Percentiles rank a stretch among this genome's conserved stretches.
Conservation (phyloP, 2,329 filamentous ascomycete genomes). For the Cercospora canescens region DNA sequence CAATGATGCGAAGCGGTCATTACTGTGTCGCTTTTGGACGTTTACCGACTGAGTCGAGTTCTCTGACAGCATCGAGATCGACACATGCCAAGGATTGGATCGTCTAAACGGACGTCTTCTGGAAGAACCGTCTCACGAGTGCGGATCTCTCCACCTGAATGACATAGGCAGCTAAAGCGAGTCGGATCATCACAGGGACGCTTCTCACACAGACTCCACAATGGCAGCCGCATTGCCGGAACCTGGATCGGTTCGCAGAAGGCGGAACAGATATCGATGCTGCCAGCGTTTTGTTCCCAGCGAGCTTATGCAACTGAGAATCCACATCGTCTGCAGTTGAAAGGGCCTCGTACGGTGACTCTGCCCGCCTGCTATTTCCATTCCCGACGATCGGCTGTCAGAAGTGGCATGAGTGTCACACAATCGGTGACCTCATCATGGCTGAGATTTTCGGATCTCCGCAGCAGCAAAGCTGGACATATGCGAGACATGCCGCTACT, state of each 20-base stretch:
- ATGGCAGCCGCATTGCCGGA: background rate
- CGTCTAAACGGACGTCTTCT: background rate
- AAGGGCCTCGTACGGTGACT: no score
- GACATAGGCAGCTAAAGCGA: background rate
- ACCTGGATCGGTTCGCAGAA: background rate
- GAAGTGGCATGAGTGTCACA: background rate
- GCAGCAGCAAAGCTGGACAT: background rate
- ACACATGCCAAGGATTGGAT: background rate
- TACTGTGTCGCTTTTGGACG: background rate
- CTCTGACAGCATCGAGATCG: background rate
- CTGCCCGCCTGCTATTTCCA: background rate
- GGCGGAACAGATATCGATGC: background rate
- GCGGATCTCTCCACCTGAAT: background rate
- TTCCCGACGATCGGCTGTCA: no score
- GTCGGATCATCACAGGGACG: background rate
- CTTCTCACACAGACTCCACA: background rate
- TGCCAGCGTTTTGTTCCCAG: no score
- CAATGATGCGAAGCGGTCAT: background rate
- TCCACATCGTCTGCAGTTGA: no score
- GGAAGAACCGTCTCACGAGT: background rate
- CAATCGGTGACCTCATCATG: background rate
- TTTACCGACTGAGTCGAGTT: background rate
- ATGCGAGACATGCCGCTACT: background rate
- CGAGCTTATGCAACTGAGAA: no score
- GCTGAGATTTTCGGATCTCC: slow-evolving; percentile 2